Evolutionary conservation across 2,329 filamentous ascomycete species (phyloP).

Genomic region (Lachnellula suecica): DNA sequence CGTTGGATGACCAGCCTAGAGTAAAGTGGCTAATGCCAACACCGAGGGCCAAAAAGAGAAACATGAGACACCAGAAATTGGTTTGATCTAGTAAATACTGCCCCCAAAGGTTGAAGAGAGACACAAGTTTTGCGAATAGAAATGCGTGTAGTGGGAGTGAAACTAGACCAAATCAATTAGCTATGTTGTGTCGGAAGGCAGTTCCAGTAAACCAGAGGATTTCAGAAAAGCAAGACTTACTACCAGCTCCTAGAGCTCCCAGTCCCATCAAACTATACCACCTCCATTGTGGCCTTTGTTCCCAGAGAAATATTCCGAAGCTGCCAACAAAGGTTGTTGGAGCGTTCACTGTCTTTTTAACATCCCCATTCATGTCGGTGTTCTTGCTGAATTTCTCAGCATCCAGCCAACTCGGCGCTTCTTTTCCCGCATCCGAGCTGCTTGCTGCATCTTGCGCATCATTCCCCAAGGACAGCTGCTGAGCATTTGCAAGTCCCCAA

Average conservation of each 20-base stretch:
- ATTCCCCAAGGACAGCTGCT: slow-evolving; percentile 44
- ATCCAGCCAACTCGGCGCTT: background rate
- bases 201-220: too few relatives aligned
- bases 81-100: slow-evolving; percentile 29
- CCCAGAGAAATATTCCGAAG: slow-evolving; percentile 49
- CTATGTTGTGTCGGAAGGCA: slow-evolving; percentile 30
- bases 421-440: background rate
- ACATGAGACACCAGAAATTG: slow-evolving; percentile 48
- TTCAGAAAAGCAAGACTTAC: slow-evolving; percentile 24
- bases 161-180: slow-evolving; percentile 30
- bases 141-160: slow-evolving; percentile 36
- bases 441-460: background rate
- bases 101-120: slow-evolving; percentile 27
- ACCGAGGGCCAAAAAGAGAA: slow-evolving; percentile 42
- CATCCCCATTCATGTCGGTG: background rate
- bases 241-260: slow-evolving; percentile 34
- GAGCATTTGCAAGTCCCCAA: slow-evolving; percentile 61
- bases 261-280: slow-evolving; percentile 50
- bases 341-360: background rate
- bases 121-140: slow-evolving; percentile 31
- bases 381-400: slow-evolving; percentile 11
- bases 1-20: slow-evolving; percentile 37
- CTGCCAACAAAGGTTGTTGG: slow-evolving; percentile 10
- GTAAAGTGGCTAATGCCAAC: slow-evolving; percentile 35
- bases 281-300: slow-evolving; percentile 51